Evolutionary conservation across 202 grass and related monocot genomes (phyloP).

Genomic region (Setaria viridis): DNA sequence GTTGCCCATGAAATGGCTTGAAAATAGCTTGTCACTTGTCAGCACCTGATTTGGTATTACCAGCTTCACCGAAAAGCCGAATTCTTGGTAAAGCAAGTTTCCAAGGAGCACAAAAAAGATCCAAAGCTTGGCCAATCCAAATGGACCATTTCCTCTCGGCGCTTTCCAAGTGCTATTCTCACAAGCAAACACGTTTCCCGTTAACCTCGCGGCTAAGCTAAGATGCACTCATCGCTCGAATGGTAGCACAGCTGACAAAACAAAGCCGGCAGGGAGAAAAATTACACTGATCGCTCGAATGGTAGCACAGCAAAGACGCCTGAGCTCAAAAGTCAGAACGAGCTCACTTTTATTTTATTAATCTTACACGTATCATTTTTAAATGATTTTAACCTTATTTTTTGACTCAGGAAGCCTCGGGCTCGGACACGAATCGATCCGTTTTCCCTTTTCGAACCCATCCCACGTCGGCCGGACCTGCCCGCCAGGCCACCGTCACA

Average conservation of each 20-base stretch:
- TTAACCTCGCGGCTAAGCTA: neutral
- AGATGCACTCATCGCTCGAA: neutral
- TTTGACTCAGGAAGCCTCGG: neutral
- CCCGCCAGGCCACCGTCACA: neutral
- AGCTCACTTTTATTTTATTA: neutral
- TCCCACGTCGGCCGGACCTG: neutral
- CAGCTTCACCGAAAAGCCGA: no score
- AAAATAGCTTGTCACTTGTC: no score
- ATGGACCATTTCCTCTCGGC: no score
- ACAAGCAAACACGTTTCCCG: neutral
- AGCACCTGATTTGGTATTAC: no score
- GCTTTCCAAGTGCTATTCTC: neutral
- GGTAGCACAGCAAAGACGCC: neutral
- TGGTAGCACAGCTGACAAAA: no score
- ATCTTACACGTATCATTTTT: neutral
- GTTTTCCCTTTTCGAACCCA: neutral
- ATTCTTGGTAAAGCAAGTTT: no score
- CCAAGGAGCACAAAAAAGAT: no score
- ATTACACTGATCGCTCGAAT: no score
- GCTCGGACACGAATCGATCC: conserved; percentile 20
- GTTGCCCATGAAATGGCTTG: no score
- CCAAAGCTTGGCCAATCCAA: no score
- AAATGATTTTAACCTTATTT: neutral
- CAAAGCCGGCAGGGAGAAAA: neutral
- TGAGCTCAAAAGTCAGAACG: neutral